A percentile compares a stretch with the other conserved stretches of the same genome.
phyloP scores from a whole-genome alignment of 805 yeast genomes.

The Metschnikowia kunwiensis region DNA sequence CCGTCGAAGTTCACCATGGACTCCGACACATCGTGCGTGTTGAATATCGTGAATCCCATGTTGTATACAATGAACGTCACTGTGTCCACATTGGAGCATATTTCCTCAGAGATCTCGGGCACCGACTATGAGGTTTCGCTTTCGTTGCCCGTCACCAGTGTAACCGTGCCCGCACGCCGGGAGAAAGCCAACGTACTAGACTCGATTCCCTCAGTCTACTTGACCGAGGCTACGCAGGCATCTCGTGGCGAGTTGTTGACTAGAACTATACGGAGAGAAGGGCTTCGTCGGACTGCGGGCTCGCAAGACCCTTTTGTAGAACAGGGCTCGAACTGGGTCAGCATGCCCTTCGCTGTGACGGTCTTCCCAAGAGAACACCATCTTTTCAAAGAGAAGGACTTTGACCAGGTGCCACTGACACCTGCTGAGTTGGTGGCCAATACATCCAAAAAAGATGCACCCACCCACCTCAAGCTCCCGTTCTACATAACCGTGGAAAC shows the following conservation, averaged over 20 bases:
- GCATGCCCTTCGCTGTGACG: constrained; percentile 27
- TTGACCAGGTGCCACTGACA: no score
- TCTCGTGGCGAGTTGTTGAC: constrained; percentile 32
- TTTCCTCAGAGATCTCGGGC: constrained; percentile 17
- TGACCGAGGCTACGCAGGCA: constrained; percentile 28
- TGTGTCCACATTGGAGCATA: constrained; percentile 23
- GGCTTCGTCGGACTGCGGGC: constrained; percentile 1
- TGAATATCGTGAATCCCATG: constrained; percentile 35
- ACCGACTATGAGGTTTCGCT: constrained; percentile 3
- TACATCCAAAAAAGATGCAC: no score
- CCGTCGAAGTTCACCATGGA: constrained; percentile 12
- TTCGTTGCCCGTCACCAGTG: constrained; percentile 26
- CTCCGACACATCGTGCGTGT: constrained; percentile 19
- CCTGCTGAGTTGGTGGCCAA: no score
- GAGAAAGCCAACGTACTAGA: constrained; percentile 25
- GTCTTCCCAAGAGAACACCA: neutral
- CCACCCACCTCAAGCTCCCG: constrained; percentile 24
- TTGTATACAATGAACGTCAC: constrained; percentile 20
- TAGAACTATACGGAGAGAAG: constrained; percentile 21
- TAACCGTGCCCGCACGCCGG: constrained; percentile 21
- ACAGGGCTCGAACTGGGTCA: constrained; percentile 34
- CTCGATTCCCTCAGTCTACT: constrained; percentile 33
- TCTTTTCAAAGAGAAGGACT: no score
- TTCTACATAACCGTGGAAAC: constrained; percentile 29
- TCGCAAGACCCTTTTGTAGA: constrained; percentile 10